Base-by-base conservation (phyloP, 2,329 filamentous ascomycete genomes). In the Hirsutella thompsonii region DNA sequence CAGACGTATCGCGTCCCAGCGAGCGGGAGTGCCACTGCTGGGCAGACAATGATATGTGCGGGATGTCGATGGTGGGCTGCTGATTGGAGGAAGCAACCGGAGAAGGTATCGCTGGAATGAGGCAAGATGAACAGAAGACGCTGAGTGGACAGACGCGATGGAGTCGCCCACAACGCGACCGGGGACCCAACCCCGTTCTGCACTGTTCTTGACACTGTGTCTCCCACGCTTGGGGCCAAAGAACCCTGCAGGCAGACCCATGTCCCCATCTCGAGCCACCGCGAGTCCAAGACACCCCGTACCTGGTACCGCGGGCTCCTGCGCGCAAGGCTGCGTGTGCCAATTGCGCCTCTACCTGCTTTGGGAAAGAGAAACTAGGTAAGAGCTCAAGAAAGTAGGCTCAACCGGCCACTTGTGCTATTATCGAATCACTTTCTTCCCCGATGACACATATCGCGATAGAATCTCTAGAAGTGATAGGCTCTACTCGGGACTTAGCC, bases 71-170 rank as follows among this genome's bases (percentile, higher is more conserved):
- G 33, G 41, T 28, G 36, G 5, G 30, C 32, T 34, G 19, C 23
- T 40, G 37, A 43, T 43, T 43, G 37, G 37, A 19, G 4, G 28
- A 13, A 8, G 14, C 4, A 20, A 20, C 32, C 33, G 30, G 18
- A 38, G 16, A 26, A 19, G 20, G 32, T 34, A 37, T 28, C 23
- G 32, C 33, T 43, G 41, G 38, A 43, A 43, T 43, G 41, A 40
- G 37, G 28, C 20, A 37, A 32, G 32, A 39, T 32, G 32, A 39
- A 42, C 32, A 34, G 20, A 11, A 18, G 34, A 26, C 20, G 21
- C 26, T 40, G 41, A 40, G 37, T 43, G 41, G 41, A 20, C 29
- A 10, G 18, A 11, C 6, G 32, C 21, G 32, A n/a, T 23, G 36
- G 37, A 14, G 19, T 20, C 23, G 28, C 37, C 34, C 37, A 40